Base-by-base conservation (phyloP, 805 yeast genomes). In the Zygosaccharomyces gambellarensis region DNA sequence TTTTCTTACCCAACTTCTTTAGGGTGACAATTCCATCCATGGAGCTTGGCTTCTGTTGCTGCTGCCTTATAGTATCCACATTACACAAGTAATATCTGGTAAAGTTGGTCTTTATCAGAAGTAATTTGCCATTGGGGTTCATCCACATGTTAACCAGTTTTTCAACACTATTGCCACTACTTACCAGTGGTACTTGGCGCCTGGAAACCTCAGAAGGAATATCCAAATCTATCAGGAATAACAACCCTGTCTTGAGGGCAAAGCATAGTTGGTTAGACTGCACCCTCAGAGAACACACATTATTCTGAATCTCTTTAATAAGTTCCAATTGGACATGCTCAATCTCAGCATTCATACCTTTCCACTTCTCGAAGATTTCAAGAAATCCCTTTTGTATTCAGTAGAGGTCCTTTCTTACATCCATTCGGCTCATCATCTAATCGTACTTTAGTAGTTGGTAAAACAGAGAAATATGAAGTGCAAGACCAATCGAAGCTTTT, bases 161-260 rank as follows among this genome's bases (percentile, higher is more conserved):
- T 45, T 65, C 70, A 2, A 51, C 44, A 46, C 48, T 52, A 23
- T 43, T 46, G n/a, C 50, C 49, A 9, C 40, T 43, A 5, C 50
- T 39, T 14, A 61, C 34, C 21, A 62, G 50, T 0, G 77, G 69
- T 1, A 74, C 51, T 10, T 63, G 64, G n/a, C 72, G 60, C 22
- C 64, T 68, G 38, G 72, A 74, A 4, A 86, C 82, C 6, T 71
- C 72, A 31, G 83, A 80, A 1, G 94, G 94, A 44, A 74, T 73
- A 45, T 80, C 82, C 53, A 86, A 67, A 56, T 85, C 81, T 29
- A 87, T 84, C n/a, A 85, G 67, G 54, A 78, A 78, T n/a, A 86
- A 65, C 12, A 73, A 60, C 0, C 85, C 83, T 7, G 74, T 66
- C 43, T 69, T 70, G 48, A 81, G 69, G 0, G 83, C 79, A 42